Evolutionary conservation across 257 asterid genomes (phyloP).

Genomic region (Henckelia pumila): DNA sequence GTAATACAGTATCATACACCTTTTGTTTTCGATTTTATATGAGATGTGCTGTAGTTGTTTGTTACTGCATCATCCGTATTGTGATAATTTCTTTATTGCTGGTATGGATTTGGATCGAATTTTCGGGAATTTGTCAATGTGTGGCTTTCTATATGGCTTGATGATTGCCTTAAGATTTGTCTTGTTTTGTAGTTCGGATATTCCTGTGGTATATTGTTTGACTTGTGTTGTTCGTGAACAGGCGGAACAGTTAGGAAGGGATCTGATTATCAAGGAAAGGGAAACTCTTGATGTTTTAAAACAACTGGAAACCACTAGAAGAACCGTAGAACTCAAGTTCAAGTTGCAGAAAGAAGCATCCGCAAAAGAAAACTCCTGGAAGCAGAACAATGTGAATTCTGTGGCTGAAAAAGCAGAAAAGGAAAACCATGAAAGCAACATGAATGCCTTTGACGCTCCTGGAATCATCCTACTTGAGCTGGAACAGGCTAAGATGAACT

Average conservation of each 20-base stretch:
- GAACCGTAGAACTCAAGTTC: slow-evolving; percentile 49
- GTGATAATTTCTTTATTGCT: too few relatives aligned
- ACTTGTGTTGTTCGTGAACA: too few relatives aligned
- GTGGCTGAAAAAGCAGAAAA: too few relatives aligned
- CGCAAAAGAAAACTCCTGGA: slow-evolving; percentile 23
- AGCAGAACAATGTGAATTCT: slow-evolving; percentile 11
- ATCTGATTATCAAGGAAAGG: slow-evolving; percentile 66
- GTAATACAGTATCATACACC: too few relatives aligned
- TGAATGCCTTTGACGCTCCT: slow-evolving; percentile 57
- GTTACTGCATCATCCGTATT: too few relatives aligned
- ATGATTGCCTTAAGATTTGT: too few relatives aligned
- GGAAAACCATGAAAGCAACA: too few relatives aligned
- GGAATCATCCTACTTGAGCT: slow-evolving; percentile 64
- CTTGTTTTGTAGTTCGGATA: too few relatives aligned
- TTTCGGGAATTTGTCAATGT: neutral
- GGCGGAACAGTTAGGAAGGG: slow-evolving; percentile 62
- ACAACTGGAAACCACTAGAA: slow-evolving; percentile 66
- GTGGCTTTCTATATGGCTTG: too few relatives aligned
- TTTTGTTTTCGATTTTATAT: too few relatives aligned
- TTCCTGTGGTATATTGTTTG: too few relatives aligned
- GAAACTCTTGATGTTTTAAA: slow-evolving; percentile 75
- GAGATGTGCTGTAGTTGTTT: too few relatives aligned
- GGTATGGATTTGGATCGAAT: neutral
- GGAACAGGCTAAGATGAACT: slow-evolving; percentile 73
- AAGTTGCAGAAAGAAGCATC: slow-evolving; percentile 64